Conservation (phyloP, 345 rosid genomes). For the Nasturtium officinale region DNA sequence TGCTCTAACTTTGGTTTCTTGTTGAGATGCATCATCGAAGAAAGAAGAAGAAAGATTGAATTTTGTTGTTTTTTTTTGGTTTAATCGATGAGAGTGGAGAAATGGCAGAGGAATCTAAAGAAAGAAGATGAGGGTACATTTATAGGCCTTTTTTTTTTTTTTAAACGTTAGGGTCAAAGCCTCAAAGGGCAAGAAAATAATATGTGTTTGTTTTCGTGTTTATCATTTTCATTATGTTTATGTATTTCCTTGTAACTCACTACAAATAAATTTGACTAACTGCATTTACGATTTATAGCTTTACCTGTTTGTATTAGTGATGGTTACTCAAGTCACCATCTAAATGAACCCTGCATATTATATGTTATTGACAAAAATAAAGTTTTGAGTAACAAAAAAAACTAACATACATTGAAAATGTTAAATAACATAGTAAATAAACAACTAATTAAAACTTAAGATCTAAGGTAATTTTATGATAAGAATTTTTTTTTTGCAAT, state of each 20-base stretch:
- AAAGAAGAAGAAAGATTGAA: neutral
- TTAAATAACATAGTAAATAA: neutral
- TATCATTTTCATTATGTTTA: neutral
- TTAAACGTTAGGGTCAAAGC: neutral
- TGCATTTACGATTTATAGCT: too few species aligned
- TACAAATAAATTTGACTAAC: neutral
- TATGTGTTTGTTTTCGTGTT: neutral
- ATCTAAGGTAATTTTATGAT: neutral
- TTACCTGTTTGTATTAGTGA: neutral
- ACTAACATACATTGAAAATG: neutral
- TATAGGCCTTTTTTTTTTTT: conserved; percentile 4
- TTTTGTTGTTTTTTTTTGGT: neutral
- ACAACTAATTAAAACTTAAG: neutral
- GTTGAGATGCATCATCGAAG: conserved; percentile 34
- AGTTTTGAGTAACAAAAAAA: neutral
- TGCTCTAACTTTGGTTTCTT: conserved; percentile 42
- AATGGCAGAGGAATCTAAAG: conserved; percentile 7
- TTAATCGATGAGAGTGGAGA: neutral
- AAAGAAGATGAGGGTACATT: conserved; percentile 5
- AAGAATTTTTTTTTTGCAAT: neutral
- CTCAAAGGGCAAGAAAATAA: neutral
- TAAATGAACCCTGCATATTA: too few species aligned
- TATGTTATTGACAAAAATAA: too few species aligned
- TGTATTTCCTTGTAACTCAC: neutral
- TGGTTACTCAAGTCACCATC: neutral